Percentiles rank a stretch among this genome's conserved stretches.
These are phyloP conservation scores for Fraxinus anomala DNA, from an alignment of 257 asterid species.

Conservation along the genomic window DNA sequence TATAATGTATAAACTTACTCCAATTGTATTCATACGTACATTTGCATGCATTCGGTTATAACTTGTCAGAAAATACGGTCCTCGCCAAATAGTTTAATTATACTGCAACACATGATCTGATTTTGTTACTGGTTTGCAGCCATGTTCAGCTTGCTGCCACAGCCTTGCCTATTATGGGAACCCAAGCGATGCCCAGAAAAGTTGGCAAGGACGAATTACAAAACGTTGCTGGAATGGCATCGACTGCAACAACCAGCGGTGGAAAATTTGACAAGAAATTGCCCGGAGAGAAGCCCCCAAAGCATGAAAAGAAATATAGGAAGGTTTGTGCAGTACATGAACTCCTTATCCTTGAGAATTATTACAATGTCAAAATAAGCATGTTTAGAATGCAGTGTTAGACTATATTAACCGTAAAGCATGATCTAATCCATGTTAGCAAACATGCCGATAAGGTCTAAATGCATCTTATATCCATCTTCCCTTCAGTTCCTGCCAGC, in stretches of 20 bases:
- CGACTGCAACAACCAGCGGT: constrained; percentile 93
- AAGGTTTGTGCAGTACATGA: constrained; percentile 52
- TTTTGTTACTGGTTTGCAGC: constrained; percentile 50
- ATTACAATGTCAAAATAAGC: neutral
- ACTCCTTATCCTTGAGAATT: neutral
- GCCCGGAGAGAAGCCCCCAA: constrained; percentile 77
- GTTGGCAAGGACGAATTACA: constrained; percentile 79
- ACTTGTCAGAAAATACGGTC: neutral
- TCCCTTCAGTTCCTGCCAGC: constrained; percentile 73
- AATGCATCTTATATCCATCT: neutral
- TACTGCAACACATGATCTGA: constrained; percentile 17
- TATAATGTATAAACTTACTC: neutral
- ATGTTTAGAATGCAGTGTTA: neutral
- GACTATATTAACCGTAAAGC: neutral
- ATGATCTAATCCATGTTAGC: neutral
- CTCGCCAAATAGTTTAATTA: constrained; percentile 4
- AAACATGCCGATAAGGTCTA: neutral
- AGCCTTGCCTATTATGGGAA: constrained; percentile 85
- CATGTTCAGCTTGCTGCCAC: constrained; percentile 90
- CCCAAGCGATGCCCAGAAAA: constrained; percentile 60
- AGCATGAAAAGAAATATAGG: constrained; percentile 89
- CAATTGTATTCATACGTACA: neutral
- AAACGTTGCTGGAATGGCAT: constrained; percentile 93
- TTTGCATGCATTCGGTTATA: neutral
- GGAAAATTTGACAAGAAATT: constrained; percentile 96